These are phyloP conservation scores for Neostapfia colusana DNA, from an alignment of 176 grass and related monocot genomes.

Conservation along the genomic window DNA sequence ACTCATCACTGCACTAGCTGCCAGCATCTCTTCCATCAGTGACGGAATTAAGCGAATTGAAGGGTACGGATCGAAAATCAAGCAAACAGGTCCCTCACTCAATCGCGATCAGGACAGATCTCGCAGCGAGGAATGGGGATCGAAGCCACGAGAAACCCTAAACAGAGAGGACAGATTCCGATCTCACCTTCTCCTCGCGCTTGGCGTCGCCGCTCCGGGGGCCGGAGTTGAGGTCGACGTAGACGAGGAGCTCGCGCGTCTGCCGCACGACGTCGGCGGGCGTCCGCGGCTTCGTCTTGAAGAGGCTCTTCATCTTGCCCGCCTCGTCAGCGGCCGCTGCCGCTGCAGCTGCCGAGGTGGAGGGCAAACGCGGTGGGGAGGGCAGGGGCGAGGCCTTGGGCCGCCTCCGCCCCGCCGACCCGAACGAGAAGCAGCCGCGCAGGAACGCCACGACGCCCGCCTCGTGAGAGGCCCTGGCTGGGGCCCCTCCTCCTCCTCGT, in stretches of 20 bases:
- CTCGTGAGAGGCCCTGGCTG: background rate
- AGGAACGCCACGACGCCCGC: constrained; percentile 44
- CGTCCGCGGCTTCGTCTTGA: constrained; percentile 88
- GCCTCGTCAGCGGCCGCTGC: constrained; percentile 40
- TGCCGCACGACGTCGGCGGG: constrained; percentile 75
- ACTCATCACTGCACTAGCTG: background rate
- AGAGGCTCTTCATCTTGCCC: constrained; percentile 86
- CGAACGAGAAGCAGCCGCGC: constrained; percentile 57
- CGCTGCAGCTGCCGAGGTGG: constrained; percentile 15
- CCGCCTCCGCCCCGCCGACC: constrained; percentile 48
- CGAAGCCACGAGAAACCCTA: background rate
- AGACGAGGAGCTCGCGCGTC: constrained; percentile 72
- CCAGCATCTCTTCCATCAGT: background rate
- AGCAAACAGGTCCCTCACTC: background rate
- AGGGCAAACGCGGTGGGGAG: constrained; percentile 39
- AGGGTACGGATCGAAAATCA: constrained; percentile 2
- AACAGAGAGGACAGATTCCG: constrained; percentile 3
- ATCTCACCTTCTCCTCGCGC: constrained; percentile 88
- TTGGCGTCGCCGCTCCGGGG: constrained; percentile 52
- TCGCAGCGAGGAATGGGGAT: background rate
- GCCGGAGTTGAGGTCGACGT: constrained; percentile 53
- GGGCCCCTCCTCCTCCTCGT: constrained; percentile 8
- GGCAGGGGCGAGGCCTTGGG: constrained; percentile 47
- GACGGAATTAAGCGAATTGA: background rate
- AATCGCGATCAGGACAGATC: background rate